Base-by-base conservation (phyloP, 805 yeast species). In the Ogataea allantospora region DNA sequence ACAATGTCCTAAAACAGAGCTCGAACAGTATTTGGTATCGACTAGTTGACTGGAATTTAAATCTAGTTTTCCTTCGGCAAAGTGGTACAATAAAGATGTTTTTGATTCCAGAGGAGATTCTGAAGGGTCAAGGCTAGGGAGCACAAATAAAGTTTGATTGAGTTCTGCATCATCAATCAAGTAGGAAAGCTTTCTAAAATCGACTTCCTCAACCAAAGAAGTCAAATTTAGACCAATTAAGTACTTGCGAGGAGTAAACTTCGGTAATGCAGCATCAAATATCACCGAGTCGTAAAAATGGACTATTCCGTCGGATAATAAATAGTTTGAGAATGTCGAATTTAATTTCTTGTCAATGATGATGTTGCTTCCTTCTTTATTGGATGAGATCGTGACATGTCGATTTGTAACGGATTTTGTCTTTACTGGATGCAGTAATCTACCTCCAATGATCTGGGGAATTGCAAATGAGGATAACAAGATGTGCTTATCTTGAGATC, bases 121-220 rank as follows among this genome's bases (percentile, higher is more conserved):
- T 58, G 69, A 35, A 67, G 71, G 16, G 30, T 65, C 67, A 8
- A 66, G 51, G 23, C 51, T 55, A 1, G 75, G 68, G 11, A 47
- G 44, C 6, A 87, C 67, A 38, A 89, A 75, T 1, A 89, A 65
- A 0, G 95, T 83, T 52, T 79, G 83, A 18, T 71, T 64, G 0
- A 59, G 21, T 0, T 68, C 55, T 2, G 62, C 50, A 22, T 81
- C 78, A 38, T 79, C 82, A 12, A 89, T 73, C 32, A 86, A 59
- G 29, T 70, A 44, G 2, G 67, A 60, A 13, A 87, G 59, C 9
- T 73, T 70, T 41, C 88, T 73, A 36, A 85, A 74, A 29, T 75
- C 67, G 11, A 87, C 48, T 50, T 87, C 95, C n/a, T 73, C 70
- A 5, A 85, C 89, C 55, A 86, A 78, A 18, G 67, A 67, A 2